Base-by-base conservation (phyloP, 306 rosid species). In the Malus domestica region DNA sequence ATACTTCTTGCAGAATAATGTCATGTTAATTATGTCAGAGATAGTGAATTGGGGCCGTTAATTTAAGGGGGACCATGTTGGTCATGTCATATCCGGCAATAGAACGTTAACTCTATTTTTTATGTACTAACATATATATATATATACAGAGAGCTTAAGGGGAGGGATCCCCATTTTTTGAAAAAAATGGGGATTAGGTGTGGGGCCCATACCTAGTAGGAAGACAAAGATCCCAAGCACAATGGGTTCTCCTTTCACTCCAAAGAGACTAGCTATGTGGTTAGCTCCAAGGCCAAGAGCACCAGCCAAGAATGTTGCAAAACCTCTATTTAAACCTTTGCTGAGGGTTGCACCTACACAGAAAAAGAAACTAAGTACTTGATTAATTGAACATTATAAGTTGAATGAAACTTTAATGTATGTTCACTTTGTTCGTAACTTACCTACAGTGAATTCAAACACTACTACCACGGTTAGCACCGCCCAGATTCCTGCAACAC, bases 401-500 rank as follows among this genome's bases (percentile, higher is more conserved):
- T 64, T 16, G 44, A 64, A 16, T 15, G 14, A 32, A 16, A 63
- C 51, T 15, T 46, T 14, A n/a, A 10, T 4, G 9, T 30, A 10
- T n/a, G 4, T 25, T 30, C 4, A 2, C 14, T 51, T 67, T 61
- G 10, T 62, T 4, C 12, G 6, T 30, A 23, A 65, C 91, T 83
- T 78, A 92, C 99, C 98, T 38, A 89, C 99, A 4, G 87, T 88
- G 77, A 90, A 95, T 79, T 95, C 99, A 76, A 92, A 90, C 7
- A 95, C 83, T 6, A 92, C 98, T 14, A 95, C 97, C 4, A 95
- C 99, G 0, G 98, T 95, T 4, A 95, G 84, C 18, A 95, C 93
- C 16, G 97, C 98, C 97, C 99, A 95, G 80, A 95, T 89, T 83
- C 97, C 99, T 2, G 97, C 79, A 54, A 83, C 87, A 30, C 97